phyloP scores from a whole-genome alignment of 208 protist species.

The Leishmania mexicana region DNA sequence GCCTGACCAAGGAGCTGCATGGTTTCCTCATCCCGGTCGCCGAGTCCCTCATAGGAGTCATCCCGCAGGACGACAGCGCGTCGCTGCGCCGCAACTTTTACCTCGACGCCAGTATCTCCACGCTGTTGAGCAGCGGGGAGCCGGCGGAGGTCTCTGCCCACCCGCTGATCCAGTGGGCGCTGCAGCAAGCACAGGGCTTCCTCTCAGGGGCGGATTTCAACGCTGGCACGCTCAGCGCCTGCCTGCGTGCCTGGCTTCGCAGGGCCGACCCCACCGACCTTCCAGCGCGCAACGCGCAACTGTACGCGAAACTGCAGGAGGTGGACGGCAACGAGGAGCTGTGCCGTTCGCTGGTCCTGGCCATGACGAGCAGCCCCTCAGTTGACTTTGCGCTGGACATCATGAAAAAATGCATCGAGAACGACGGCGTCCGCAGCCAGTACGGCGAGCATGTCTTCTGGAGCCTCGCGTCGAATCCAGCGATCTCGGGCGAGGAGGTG shows the following conservation, averaged over 20 bases:
- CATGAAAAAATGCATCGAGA: slow-evolving; percentile 61
- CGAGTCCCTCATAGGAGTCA: slow-evolving; percentile 17
- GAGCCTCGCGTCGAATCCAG: slow-evolving; percentile 47
- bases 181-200: slow-evolving; percentile 57
- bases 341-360: slow-evolving; percentile 59
- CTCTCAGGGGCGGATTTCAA: slow-evolving; percentile 38
- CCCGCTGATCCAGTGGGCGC: slow-evolving; percentile 59
- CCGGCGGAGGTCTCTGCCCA: slow-evolving; percentile 26
- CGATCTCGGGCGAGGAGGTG: slow-evolving; percentile 42
- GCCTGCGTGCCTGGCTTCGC: slow-evolving; percentile 52
- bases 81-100: slow-evolving; percentile 42
- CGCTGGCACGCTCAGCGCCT: slow-evolving; percentile 48
- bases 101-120: slow-evolving; percentile 35
- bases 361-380: slow-evolving; percentile 57
- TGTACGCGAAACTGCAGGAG: slow-evolving; percentile 56
- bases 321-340: slow-evolving; percentile 76
- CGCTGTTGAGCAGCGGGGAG: slow-evolving; percentile 23
- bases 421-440: slow-evolving; percentile 74
- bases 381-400: slow-evolving; percentile 60
- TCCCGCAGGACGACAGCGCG: slow-evolving; percentile 24
- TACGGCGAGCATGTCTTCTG: slow-evolving; percentile 75
- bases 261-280: slow-evolving; percentile 27
- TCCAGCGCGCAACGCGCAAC: slow-evolving; percentile 30
- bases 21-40: slow-evolving; percentile 35
- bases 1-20: slow-evolving; percentile 32